These are phyloP conservation scores for Fusarium sublunatum DNA, from an alignment of 2,329 filamentous ascomycete genomes.

Conservation along the genomic window DNA sequence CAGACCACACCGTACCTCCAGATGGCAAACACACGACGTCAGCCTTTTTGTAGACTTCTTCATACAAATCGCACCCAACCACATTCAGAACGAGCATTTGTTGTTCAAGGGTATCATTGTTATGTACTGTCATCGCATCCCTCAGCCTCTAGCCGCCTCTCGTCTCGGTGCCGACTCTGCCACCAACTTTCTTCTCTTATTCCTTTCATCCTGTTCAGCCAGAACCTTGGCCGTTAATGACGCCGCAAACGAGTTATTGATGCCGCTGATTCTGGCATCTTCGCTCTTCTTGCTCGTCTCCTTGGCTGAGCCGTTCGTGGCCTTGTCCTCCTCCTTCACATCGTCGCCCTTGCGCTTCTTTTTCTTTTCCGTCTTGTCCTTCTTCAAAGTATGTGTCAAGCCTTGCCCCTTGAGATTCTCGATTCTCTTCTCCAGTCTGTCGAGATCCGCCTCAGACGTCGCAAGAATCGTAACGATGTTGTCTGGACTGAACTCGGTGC, in stretches of 20 bases:
- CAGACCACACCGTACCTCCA: no score
- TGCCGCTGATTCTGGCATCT: constrained; percentile 64
- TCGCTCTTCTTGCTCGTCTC: constrained; percentile 48
- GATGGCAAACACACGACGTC: no score
- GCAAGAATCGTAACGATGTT: constrained; percentile 89
- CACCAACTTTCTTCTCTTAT: constrained; percentile 79
- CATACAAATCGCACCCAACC: no score
- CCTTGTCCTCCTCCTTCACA: constrained; percentile 53
- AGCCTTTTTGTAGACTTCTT: no score
- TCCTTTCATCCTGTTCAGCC: constrained; percentile 84
- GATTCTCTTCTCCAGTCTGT: constrained; percentile 72
- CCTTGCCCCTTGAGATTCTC: constrained; percentile 77
- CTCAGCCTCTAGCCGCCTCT: constrained; percentile 34
- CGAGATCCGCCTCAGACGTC: constrained; percentile 74
- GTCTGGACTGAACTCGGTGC: constrained; percentile 74
- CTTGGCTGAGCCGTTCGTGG: constrained; percentile 62
- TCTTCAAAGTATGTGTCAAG: constrained; percentile 89
- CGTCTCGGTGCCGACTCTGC: constrained; percentile 33
- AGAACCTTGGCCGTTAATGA: constrained; percentile 87
- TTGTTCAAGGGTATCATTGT: constrained; percentile 41
- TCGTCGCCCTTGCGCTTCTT: constrained; percentile 73
- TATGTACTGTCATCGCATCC: constrained; percentile 1
- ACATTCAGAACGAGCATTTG: no score
- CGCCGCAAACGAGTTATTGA: constrained; percentile 90
- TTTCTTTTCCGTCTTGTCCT: constrained; percentile 72